Evolutionary conservation across 768 basidiomycete genomes (phyloP).

Genomic region (Mrakia frigida): DNA sequence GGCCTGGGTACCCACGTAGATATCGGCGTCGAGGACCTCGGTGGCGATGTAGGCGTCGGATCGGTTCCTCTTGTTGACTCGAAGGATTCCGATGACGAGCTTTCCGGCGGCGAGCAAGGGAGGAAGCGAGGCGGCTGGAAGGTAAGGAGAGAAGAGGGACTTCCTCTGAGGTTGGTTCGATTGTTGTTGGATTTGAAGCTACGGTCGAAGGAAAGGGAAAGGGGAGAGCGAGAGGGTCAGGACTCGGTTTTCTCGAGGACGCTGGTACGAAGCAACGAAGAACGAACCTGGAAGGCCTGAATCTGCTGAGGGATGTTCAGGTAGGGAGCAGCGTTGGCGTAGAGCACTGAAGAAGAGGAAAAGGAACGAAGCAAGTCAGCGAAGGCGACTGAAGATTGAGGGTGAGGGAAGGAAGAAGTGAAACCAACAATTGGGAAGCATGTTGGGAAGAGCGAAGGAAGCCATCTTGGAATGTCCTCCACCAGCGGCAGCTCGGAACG

Average conservation of each 20-base stretch:
- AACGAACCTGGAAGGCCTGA: constrained; percentile 69
- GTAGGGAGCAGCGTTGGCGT: constrained; percentile 39
- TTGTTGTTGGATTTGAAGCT: constrained; percentile 79
- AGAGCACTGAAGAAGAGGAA: constrained; percentile 30
- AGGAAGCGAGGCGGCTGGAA: constrained; percentile 94
- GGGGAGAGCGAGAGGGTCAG: too few species aligned
- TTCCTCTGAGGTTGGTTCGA: constrained; percentile 90
- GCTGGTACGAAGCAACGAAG: too few species aligned
- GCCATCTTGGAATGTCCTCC: constrained; percentile 93
- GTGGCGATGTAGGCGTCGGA: constrained; percentile 98
- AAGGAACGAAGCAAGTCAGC: too few species aligned
- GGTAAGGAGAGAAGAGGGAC: constrained; percentile 95
- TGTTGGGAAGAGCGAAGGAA: constrained; percentile 84
- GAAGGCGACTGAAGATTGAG: too few species aligned
- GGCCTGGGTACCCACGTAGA: constrained; percentile 52
- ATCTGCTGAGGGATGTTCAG: constrained; percentile 85
- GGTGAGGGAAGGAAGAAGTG: too few species aligned
- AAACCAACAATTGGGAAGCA: constrained; percentile 57
- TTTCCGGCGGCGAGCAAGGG: constrained; percentile 95
- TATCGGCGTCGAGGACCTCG: constrained; percentile 95
- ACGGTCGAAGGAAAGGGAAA: too few species aligned
- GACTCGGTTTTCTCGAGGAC: too few species aligned
- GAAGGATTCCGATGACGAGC: constrained; percentile 90
- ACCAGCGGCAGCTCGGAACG: constrained; percentile 82
- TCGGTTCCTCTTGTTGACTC: constrained; percentile 96